These are phyloP conservation scores for Pyrenochaeta sp. DNA, from an alignment of 2,329 filamentous ascomycete species.

Conservation along the genomic window DNA sequence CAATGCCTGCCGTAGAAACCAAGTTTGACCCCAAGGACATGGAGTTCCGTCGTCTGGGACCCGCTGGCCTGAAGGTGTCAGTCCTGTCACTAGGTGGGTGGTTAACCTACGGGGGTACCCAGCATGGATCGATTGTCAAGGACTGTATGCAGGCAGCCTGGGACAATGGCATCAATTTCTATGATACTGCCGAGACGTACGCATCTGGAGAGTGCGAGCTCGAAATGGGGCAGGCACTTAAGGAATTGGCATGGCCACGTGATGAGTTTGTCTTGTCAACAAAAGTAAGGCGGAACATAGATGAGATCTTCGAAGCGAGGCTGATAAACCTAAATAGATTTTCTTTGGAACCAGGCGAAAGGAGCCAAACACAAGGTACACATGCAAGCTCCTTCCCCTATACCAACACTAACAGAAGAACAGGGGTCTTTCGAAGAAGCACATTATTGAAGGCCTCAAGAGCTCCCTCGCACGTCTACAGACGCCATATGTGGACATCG, in stretches of 20 bases:
- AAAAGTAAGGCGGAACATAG: slow-evolving; percentile 19
- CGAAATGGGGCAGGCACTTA: slow-evolving; percentile 63
- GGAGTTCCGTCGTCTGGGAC: slow-evolving; percentile 51
- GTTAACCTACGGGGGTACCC: slow-evolving; percentile 59
- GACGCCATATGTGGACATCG: slow-evolving; percentile 72
- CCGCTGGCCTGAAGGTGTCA: slow-evolving; percentile 60
- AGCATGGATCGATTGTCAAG: slow-evolving; percentile 58
- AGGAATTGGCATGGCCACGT: slow-evolving; percentile 59
- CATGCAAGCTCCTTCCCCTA: slow-evolving; percentile 12
- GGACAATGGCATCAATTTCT: slow-evolving; percentile 61
- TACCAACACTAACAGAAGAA: slow-evolving; percentile 25
- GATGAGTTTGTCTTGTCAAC: slow-evolving; percentile 42
- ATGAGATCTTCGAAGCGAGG: background rate
- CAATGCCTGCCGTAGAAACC: slow-evolving; percentile 52
- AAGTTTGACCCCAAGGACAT: slow-evolving; percentile 62
- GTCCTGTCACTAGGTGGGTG: slow-evolving; percentile 58
- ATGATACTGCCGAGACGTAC: slow-evolving; percentile 63
- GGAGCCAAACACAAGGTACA: slow-evolving; percentile 63
- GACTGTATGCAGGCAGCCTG: slow-evolving; percentile 61
- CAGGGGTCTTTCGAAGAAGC: slow-evolving; percentile 58
- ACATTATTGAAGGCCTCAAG: slow-evolving; percentile 67
- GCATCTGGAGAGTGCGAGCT: slow-evolving; percentile 68
- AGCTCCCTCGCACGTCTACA: slow-evolving; percentile 66
- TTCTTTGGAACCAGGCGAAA: slow-evolving; percentile 66
- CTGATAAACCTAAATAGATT: slow-evolving; percentile 45